Base-by-base conservation (phyloP, 2,329 filamentous ascomycete genomes). In the Botrytis galanthina region DNA sequence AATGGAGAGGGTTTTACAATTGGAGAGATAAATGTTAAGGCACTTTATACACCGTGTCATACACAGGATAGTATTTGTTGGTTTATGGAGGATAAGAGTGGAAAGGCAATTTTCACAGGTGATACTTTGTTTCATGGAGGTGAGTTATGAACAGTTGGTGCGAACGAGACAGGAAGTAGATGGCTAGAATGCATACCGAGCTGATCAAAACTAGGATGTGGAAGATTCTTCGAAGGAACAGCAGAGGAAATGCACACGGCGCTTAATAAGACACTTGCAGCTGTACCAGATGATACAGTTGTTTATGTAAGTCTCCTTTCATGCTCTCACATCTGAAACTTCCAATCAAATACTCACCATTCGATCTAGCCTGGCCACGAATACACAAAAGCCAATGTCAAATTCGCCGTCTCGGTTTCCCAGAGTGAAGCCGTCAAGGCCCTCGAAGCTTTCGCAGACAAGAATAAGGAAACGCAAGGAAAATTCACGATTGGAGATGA, bases 51-150 rank as follows among this genome's bases (percentile, higher is more conserved):
- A 20, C 96, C 96, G 2, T 99, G 96, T 83, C 96, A 99, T 82
- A 99, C 96, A 1, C 95, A 98, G 84, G 96, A 99, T 84, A 98
- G 95, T 82, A 97, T 99, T 81, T 99, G 96, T 86, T 99, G 91
- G 85, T 93, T 91, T 78, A 90, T 96, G 85, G 89, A 97, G 83
- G 95, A 99, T 32, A 85, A 89, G 66, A 86, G 92, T 67, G 32
- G 35, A 10, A 91, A 89, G 79, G 95, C 88, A 12, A 94, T 99
- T 4, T 99, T 99, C 81, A 98, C 96, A 0, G 96, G 96, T 16
- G 96, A 99, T 81, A 99, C 96, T 0, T 85, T 99, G 54, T 99
- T 99, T 84, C 95, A 97, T 80, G 95, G 92, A 74, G 95, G 93
- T 93, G 82, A 71, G 84, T 79, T 16, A 12, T 35, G 5, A 18